Evolutionary conservation across 2,329 filamentous ascomycete species (phyloP), one percentile per base, ranked within the genome.

Genomic region (Emericellopsis atlantica): DNA sequence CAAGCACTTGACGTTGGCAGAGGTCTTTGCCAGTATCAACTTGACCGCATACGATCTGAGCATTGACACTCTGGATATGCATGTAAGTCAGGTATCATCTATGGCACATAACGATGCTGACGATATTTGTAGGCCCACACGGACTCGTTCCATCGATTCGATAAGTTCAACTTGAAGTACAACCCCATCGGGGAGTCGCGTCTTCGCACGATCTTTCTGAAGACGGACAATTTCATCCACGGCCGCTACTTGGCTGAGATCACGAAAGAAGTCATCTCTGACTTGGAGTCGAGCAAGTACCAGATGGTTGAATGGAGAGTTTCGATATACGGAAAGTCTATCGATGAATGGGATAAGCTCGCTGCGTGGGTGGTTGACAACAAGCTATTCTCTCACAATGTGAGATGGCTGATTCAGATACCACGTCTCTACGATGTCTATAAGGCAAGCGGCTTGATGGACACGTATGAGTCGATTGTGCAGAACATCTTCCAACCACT

Each of bases 231-330:
- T 58, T 90, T 88, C 59, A 95, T 98, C 56, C 80, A 95, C 49
- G 92, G 92, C 31, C 83, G 90, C 39, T 98, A 98, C 57, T 69
- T 98, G 35, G 92, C 92, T 1, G 92, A 98, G 59, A 95, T 98
- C 46, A 96, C 90, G 3, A 94, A 95, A 54, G 92, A 98, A 61
- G 92, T 98, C 46, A 95, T 98, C 41, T 80, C 88, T 4, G 92
- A 98, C 70, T 68, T 98, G 26, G 92, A 98, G 60, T 94, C 90
- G 38, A 95, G 89, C 74, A 98, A 98, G 60, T 98, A 98, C 55
- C 92, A 98, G 59, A 95, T 98, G 84, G 92, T 92, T 2, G 92
- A 98, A 65, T 98, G 93, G 89, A 87, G 92, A 35, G 95, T 98
- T 49, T 95, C 89, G 21, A 87, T 98, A 48, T 98, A 98, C 54